Evolutionary conservation across 257 asterid genomes (phyloP), one percentile per base, ranked within the genome.

Genomic region (Euphrasia confusa): DNA sequence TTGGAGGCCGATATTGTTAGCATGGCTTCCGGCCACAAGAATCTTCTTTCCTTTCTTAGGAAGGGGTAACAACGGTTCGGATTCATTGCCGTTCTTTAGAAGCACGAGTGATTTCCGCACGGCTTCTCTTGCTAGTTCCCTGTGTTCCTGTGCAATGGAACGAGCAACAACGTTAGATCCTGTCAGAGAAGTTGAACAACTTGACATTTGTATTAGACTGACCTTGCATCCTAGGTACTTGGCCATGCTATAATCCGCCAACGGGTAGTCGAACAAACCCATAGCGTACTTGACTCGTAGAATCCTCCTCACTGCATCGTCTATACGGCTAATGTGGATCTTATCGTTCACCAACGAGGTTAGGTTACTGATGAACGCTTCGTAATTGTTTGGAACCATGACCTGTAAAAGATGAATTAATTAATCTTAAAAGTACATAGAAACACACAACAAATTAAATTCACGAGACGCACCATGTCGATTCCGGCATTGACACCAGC

Each of bases 241-340:
- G 66, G 67, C 3, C 95, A 80, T 72, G 81, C 81, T 87, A 70
- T 78, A 75, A 70, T 87, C 88, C 5, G 87, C 80, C 73, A 80
- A 40, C 0, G 95, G 95, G 66, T 79, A 73, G 71, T 87, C 95
- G 50, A 87, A 87, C 3, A 84, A 73, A 6, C 94, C 94, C 81
- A 87, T 80, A 21, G 70, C 55, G 81, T 84, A 87, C 63, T 87
- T 87, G 39, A 87, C 90, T 65, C 88, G 65, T 35, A 82, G 58
- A 65, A 87, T 87, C 74, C 95, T 78, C 12, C 24, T 12, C 61
- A 87, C 95, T 14, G 95, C 93, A 74, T 87, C 95, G 5, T 87
- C 79, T 49, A 84, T 87, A 61, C 93, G 84, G 65, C 74, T 71
- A 67, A 84, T 77, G 32, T 81, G 68, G 33, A 87, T 42, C 61